phyloP scores from a whole-genome alignment of 2,329 filamentous ascomycete species.

The Plectosphaerella sp. region DNA sequence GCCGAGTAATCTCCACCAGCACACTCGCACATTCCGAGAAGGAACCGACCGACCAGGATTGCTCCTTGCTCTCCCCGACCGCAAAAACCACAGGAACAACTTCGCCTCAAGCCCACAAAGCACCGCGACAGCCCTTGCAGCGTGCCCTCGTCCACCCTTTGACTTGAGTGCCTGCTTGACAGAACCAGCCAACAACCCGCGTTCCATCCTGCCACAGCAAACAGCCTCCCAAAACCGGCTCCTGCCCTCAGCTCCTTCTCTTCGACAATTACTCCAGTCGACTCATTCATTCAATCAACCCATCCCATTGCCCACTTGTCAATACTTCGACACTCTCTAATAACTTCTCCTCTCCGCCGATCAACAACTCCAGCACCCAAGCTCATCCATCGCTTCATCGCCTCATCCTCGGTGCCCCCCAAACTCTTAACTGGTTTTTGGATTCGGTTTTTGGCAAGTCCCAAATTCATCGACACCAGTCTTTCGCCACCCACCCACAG shows the following conservation, averaged over 20 bases:
- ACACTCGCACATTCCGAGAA: too few species aligned
- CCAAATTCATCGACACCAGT: constrained; percentile 22
- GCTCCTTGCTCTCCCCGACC: too few species aligned
- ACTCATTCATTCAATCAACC: not conserved
- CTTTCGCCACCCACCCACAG: not conserved
- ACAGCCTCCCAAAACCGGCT: not conserved
- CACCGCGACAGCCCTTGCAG: too few species aligned
- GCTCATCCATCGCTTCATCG: not conserved
- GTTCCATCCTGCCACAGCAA: too few species aligned
- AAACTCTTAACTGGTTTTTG: constrained; percentile 14
- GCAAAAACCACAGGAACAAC: too few species aligned
- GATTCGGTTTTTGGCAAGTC: constrained; percentile 20
- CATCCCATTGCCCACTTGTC: not conserved
- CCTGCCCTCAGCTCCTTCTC: not conserved
- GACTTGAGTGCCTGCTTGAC: too few species aligned
- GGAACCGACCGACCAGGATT: too few species aligned
- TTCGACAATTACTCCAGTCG: not conserved
- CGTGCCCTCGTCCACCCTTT: too few species aligned
- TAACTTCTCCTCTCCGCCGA: not conserved
- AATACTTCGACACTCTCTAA: not conserved
- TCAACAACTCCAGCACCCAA: not conserved
- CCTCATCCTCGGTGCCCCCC: not conserved
- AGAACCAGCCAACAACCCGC: too few species aligned
- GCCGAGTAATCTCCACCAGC: too few species aligned
- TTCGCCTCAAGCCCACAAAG: too few species aligned